A percentile compares a stretch with the other conserved stretches of the same genome.
Evolutionary conservation across 352 stramenopile genomes (phyloP).

Genomic region (Pythium guiyangense): DNA sequence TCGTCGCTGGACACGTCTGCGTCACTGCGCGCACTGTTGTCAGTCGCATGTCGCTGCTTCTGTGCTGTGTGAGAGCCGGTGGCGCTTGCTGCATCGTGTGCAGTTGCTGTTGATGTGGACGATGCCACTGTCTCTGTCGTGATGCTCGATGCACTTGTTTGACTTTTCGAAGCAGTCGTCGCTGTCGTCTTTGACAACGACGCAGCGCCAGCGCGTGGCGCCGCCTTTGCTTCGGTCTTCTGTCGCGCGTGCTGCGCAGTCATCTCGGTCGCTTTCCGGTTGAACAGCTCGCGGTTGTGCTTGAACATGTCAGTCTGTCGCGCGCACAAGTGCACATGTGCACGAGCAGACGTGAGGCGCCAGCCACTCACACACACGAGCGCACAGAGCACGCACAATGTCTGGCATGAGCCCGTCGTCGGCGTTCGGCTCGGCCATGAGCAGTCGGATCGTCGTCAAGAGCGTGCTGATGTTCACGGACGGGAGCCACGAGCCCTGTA

Average conservation of each 20-base stretch:
- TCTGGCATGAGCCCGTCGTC: slow-evolving; percentile 90
- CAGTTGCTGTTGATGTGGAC: background rate
- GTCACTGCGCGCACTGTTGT: background rate
- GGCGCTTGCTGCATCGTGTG: background rate
- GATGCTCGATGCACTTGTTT: background rate
- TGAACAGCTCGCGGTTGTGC: slow-evolving; percentile 72
- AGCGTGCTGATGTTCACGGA: slow-evolving; percentile 90
- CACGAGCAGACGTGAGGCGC: background rate
- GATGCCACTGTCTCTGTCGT: no score
- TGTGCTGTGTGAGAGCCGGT: background rate
- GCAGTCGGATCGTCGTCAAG: slow-evolving; percentile 85
- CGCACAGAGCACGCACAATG: slow-evolving; percentile 36
- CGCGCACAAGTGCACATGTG: no score
- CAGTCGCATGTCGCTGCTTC: background rate
- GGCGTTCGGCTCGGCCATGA: slow-evolving; percentile 90
- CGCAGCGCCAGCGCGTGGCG: background rate
- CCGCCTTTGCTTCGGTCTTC: slow-evolving; percentile 6
- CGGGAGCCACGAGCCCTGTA: slow-evolving; percentile 85
- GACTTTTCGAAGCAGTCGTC: background rate
- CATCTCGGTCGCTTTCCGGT: slow-evolving; percentile 57
- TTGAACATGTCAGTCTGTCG: slow-evolving; percentile 72
- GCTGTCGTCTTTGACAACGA: background rate
- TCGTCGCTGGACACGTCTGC: background rate
- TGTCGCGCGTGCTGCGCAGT: no score
- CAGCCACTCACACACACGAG: background rate